Percentiles rank a stretch among this genome's conserved stretches.
phyloP scores from a whole-genome alignment of 768 basidiomycete species.

The Daedaleopsis sinensis region DNA sequence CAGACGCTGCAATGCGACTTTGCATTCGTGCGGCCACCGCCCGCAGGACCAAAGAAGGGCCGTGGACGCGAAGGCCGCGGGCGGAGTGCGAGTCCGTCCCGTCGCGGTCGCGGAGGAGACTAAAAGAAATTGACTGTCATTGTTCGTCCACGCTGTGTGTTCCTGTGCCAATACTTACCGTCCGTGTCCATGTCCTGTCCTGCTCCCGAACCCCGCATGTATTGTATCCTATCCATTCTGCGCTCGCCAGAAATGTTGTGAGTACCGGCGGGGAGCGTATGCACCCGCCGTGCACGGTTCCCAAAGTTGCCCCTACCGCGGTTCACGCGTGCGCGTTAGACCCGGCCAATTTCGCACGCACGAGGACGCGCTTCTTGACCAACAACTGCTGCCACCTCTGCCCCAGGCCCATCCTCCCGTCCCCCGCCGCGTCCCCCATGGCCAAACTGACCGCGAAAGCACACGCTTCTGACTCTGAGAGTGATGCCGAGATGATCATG shows the following conservation, averaged over 20 bases:
- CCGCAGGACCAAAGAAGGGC: slow-evolving; percentile 79
- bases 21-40: slow-evolving; percentile 86
- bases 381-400: not conserved
- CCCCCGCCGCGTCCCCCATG: slow-evolving; percentile 8
- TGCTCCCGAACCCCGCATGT: not conserved
- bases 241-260: not conserved
- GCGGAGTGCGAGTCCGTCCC: slow-evolving; percentile 81
- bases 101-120: slow-evolving; percentile 40
- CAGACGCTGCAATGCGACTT: slow-evolving; percentile 90
- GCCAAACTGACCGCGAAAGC: slow-evolving; percentile 4
- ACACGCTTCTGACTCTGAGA: slow-evolving; percentile 18
- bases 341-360: slow-evolving; percentile 15
- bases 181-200: not conserved
- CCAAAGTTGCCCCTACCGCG: not conserved
- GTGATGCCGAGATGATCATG: slow-evolving; percentile 14
- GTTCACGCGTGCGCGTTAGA: slow-evolving; percentile 5
- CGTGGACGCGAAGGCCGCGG: slow-evolving; percentile 63
- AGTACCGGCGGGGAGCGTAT: not conserved
- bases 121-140: not conserved
- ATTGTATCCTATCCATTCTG: not conserved
- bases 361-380: slow-evolving; percentile 6
- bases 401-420: not conserved
- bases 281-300: not conserved
- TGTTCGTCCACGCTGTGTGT: not conserved
- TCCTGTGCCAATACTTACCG: not conserved